Evolutionary conservation across 495 filamentous ascomycete species (phyloP).

Genomic region (Penicillium manginii): DNA sequence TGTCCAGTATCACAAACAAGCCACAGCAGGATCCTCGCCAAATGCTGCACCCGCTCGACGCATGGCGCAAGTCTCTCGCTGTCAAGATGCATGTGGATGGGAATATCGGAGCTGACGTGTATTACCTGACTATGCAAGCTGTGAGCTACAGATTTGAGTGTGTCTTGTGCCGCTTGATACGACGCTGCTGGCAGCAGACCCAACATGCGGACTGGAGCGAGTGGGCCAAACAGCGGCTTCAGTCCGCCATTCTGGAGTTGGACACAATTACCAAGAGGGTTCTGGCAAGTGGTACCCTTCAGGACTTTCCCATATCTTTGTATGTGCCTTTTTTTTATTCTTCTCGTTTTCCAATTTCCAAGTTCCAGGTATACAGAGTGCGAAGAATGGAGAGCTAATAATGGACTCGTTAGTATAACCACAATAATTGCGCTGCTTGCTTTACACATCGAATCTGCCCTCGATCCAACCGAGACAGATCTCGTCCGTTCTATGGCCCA

Average conservation of each 20-base stretch:
- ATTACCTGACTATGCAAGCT: neutral
- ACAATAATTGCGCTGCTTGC: conserved; percentile 1
- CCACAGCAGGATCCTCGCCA: conserved; percentile 1
- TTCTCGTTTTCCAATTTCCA: neutral
- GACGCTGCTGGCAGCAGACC: neutral
- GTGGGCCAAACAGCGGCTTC: conserved; percentile 3
- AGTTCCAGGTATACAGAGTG: too few species aligned
- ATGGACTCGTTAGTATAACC: neutral
- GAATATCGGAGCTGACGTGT: neutral
- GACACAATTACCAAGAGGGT: conserved; percentile 5
- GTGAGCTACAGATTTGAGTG: conserved; percentile 4
- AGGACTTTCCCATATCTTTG: conserved; percentile 4
- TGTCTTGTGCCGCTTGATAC: conserved; percentile 2
- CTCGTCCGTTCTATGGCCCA: conserved; percentile 1
- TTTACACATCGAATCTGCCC: conserved; percentile 2
- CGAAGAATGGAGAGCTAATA: neutral
- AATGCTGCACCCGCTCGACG: neutral
- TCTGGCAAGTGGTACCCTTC: neutral
- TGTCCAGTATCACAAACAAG: neutral
- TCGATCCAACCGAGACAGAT: conserved; percentile 5
- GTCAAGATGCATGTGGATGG: neutral
- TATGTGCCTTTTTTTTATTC: neutral
- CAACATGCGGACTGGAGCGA: conserved; percentile 1
- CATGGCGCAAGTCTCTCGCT: conserved; percentile 4
- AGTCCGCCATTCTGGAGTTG: neutral